These are phyloP conservation scores for Eucalyptus rudis DNA, from an alignment of 345 rosid genomes.

Conservation along the genomic window DNA sequence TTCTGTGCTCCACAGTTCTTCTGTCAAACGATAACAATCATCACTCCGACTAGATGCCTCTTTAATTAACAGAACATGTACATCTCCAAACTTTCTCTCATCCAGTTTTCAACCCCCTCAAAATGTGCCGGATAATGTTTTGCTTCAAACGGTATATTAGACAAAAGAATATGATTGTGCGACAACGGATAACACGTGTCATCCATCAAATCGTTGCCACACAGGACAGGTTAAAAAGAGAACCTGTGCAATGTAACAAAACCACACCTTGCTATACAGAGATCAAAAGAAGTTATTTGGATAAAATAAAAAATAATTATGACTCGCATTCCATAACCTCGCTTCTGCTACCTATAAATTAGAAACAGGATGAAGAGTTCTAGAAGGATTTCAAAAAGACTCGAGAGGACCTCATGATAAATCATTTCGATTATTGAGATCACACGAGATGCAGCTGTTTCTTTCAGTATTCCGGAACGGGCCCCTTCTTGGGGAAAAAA, in stretches of 20 bases:
- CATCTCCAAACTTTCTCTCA: background rate
- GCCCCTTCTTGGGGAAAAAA: background rate
- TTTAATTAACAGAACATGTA: background rate
- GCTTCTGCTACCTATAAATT: background rate
- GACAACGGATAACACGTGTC: background rate
- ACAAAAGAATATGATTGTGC: background rate
- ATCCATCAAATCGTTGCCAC: background rate
- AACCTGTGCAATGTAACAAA: background rate
- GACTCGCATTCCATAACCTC: background rate
- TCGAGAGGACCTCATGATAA: background rate
- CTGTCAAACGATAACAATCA: conserved; percentile 14
- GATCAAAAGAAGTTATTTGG: background rate
- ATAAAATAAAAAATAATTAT: background rate
- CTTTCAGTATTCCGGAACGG: background rate
- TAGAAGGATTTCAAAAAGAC: background rate
- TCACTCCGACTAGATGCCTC: background rate
- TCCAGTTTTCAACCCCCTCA: background rate
- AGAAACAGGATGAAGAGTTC: background rate
- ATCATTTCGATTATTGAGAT: background rate
- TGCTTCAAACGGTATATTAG: background rate
- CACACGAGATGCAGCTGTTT: background rate
- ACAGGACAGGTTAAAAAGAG: background rate
- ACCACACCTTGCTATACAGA: background rate
- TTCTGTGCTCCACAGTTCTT: conserved; percentile 19
- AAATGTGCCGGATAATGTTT: background rate